Evolutionary conservation across 2,329 filamentous ascomycete species (phyloP).

Genomic region (Neoscytalidium dimidiatum): DNA sequence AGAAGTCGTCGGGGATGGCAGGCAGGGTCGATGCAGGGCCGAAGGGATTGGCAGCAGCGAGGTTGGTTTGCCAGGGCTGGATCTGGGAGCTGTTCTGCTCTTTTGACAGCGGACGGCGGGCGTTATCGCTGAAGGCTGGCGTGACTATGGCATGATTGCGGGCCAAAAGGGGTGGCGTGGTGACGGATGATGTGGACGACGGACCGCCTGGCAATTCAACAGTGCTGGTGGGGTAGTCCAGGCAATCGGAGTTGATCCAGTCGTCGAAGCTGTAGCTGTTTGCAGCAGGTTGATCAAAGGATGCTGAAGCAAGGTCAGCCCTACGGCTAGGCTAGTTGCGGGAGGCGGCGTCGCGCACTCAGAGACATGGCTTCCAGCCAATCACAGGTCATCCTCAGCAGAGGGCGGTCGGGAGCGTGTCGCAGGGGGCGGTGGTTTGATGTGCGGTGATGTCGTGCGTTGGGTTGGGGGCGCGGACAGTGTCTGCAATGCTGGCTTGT

Average conservation of each 20-base stretch:
- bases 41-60: constrained; percentile 18
- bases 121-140: constrained; percentile 9
- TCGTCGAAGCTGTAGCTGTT: constrained; percentile 24
- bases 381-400: constrained; percentile 15
- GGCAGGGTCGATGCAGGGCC: constrained; percentile 3
- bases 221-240: constrained; percentile 30
- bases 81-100: constrained; percentile 15
- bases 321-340: constrained; percentile 9
- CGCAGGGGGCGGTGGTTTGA: constrained; percentile 10
- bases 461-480: neutral
- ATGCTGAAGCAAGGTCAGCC: constrained; percentile 18
- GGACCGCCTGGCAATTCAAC: constrained; percentile 25
- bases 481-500: constrained; percentile 1
- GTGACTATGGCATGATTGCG: constrained; percentile 19
- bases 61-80: constrained; percentile 14
- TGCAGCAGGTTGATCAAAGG: constrained; percentile 18
- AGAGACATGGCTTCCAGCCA: constrained; percentile 20
- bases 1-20: constrained; percentile 15
- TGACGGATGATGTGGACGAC: constrained; percentile 11
- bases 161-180: constrained; percentile 22
- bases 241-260: constrained; percentile 33
- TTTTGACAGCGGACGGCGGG: constrained; percentile 16
- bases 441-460: constrained; percentile 12
- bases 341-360: constrained; percentile 14
- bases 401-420: neutral